Conservation (phyloP, 2,329 filamentous ascomycete species). For the Rhynchosporium graminicola region DNA sequence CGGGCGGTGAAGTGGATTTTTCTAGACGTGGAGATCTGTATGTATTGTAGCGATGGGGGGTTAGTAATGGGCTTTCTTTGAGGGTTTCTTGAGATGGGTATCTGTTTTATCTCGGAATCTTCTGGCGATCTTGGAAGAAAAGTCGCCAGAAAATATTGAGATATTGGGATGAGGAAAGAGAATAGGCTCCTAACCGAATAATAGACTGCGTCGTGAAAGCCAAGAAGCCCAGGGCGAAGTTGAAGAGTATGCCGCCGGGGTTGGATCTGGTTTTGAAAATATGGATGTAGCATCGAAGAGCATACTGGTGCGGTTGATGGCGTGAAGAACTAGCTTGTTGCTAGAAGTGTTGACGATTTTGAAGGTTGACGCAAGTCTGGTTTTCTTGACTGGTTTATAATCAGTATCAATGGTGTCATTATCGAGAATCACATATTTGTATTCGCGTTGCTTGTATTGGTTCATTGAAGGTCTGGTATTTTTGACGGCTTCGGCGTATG, state of each 20-base stretch:
- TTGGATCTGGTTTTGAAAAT: neutral
- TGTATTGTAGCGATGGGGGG: too few species aligned
- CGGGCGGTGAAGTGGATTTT: neutral
- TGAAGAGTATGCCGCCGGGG: neutral
- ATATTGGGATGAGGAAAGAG: too few species aligned
- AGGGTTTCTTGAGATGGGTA: too few species aligned
- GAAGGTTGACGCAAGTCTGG: slow-evolving; percentile 7
- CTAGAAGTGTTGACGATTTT: slow-evolving; percentile 1
- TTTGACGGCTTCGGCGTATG: neutral
- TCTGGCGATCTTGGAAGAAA: too few species aligned
- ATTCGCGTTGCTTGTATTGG: neutral
- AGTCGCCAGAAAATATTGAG: too few species aligned
- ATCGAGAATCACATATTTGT: neutral
- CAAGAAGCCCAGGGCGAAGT: neutral
- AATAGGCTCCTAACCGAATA: too few species aligned
- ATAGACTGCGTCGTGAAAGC: neutral
- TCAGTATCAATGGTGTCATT: neutral
- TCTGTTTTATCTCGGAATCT: too few species aligned
- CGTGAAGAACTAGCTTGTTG: neutral
- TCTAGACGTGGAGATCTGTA: neutral
- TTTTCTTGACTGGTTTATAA: neutral
- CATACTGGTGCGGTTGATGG: slow-evolving; percentile 2
- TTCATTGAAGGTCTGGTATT: neutral
- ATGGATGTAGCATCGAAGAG: neutral
- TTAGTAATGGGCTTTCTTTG: too few species aligned